phyloP scores from a whole-genome alignment of 352 stramenopile genomes.

The Phytopythium aichiense region DNA sequence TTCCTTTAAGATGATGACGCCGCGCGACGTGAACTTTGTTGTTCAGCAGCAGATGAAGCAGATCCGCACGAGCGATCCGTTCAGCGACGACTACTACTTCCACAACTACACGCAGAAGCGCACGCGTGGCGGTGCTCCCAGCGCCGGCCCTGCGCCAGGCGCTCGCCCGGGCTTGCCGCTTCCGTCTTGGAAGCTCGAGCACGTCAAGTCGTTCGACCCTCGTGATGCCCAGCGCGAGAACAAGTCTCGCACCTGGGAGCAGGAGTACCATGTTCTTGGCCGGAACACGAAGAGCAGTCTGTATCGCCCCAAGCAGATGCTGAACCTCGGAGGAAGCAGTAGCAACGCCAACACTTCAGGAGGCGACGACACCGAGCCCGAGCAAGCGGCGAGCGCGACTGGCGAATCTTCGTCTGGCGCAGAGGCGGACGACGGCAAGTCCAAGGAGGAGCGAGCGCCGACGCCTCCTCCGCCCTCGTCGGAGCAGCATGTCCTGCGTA shows the following conservation, averaged over 20 bases:
- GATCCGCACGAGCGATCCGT: slow-evolving; percentile 80
- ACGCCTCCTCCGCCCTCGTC: neutral
- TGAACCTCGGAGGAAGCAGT: slow-evolving; percentile 36
- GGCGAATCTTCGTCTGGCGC: slow-evolving; percentile 5
- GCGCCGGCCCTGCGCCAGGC: slow-evolving; percentile 15
- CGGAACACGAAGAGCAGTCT: slow-evolving; percentile 76
- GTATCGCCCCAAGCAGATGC: slow-evolving; percentile 67
- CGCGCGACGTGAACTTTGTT: slow-evolving; percentile 81
- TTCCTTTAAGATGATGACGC: slow-evolving; percentile 83
- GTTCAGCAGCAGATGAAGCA: slow-evolving; percentile 86
- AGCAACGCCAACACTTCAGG: slow-evolving; percentile 10
- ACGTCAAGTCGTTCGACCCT: slow-evolving; percentile 73
- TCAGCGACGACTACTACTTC: slow-evolving; percentile 89
- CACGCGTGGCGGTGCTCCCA: slow-evolving; percentile 19
- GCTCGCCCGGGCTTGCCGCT: slow-evolving; percentile 38
- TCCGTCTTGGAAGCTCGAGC: slow-evolving; percentile 80
- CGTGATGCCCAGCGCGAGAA: slow-evolving; percentile 53
- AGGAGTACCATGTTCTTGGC: slow-evolving; percentile 66
- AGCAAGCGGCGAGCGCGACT: slow-evolving; percentile 1
- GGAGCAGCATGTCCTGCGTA: slow-evolving; percentile 41
- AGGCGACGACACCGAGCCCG: slow-evolving; percentile 10
- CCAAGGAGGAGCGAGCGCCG: neutral
- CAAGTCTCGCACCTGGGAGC: slow-evolving; percentile 74
- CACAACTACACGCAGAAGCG: slow-evolving; percentile 84
- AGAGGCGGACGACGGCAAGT: slow-evolving; percentile 11